These are phyloP conservation scores for Neurospora hispaniola DNA, from an alignment of 495 filamentous ascomycete species.

Conservation along the genomic window DNA sequence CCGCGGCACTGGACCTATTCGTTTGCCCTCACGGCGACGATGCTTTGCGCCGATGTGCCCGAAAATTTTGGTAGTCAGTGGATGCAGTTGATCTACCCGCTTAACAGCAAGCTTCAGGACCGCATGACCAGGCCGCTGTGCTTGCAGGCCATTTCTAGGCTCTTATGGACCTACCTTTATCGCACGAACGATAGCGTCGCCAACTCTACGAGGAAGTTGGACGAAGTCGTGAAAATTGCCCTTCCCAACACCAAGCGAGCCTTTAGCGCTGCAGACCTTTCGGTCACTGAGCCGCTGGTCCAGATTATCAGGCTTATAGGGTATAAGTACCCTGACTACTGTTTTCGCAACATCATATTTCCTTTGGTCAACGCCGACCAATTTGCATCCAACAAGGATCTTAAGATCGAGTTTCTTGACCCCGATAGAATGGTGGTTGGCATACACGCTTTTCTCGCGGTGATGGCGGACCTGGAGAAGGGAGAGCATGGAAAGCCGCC, in stretches of 20 bases:
- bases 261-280: constrained; percentile 68
- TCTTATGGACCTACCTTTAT: constrained; percentile 96
- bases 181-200: constrained; percentile 59
- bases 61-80: constrained; percentile 79
- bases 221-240: constrained; percentile 74
- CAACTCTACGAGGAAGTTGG: constrained; percentile 63
- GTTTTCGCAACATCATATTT: constrained; percentile 85
- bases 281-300: constrained; percentile 77
- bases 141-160: constrained; percentile 77
- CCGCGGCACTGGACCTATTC: constrained; percentile 82
- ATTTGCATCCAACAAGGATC: constrained; percentile 65
- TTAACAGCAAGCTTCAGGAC: constrained; percentile 75
- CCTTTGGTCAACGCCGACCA: constrained; percentile 87
- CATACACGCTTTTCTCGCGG: constrained; percentile 82
- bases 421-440: constrained; percentile 95
- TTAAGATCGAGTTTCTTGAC: constrained; percentile 86
- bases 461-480: constrained; percentile 90
- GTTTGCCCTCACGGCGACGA: constrained; percentile 72
- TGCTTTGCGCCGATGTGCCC: constrained; percentile 77
- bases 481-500: constrained; percentile 68
- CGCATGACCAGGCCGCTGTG: constrained; percentile 66
- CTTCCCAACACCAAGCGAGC: constrained; percentile 66
- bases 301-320: constrained; percentile 93
- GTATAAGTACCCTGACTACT: constrained; percentile 84
- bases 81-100: constrained; percentile 64